Percentiles rank a stretch among this genome's conserved stretches.
Conservation (phyloP, 140 eudicot species). For the Senecio squalidus region DNA sequence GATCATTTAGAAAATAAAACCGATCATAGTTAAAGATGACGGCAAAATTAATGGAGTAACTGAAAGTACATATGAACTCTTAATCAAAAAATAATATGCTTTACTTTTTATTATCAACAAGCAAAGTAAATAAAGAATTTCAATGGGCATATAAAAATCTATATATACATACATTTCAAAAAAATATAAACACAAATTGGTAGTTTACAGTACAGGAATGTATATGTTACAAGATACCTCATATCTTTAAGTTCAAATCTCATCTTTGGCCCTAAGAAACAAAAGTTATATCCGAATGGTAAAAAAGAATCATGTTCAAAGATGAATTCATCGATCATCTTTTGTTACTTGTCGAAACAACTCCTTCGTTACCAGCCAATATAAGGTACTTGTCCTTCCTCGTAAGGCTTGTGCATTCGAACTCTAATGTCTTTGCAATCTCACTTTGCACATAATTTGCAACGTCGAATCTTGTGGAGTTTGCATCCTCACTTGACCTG, state of each 20-base stretch:
- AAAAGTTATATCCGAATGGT: not conserved
- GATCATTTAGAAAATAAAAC: too few relatives aligned
- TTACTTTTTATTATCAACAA: too few relatives aligned
- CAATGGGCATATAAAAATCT: not conserved
- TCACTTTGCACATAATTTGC: conserved; percentile 56
- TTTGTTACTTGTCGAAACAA: conserved; percentile 23
- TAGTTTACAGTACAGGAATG: conserved; percentile 1
- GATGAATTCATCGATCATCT: not conserved
- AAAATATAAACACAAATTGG: not conserved
- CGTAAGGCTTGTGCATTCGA: conserved; percentile 48
- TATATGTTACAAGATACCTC: conserved; percentile 4
- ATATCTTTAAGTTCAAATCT: not conserved
- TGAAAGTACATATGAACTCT: too few relatives aligned
- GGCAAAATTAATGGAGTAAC: too few relatives aligned
- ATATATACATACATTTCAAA: conserved; percentile 1
- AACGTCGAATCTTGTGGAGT: conserved; percentile 31
- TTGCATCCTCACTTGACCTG: not conserved
- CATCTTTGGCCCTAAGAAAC: conserved; percentile 2
- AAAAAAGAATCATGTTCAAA: not conserved
- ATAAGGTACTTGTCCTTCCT: conserved; percentile 61
- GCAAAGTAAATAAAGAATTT: conserved; percentile 9
- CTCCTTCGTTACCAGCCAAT: conserved; percentile 61
- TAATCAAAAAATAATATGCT: too few relatives aligned
- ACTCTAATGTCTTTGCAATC: conserved; percentile 46
- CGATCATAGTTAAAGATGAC: too few relatives aligned